phyloP scores from a whole-genome alignment of 345 rosid species.

The Kernera saxatilis region DNA sequence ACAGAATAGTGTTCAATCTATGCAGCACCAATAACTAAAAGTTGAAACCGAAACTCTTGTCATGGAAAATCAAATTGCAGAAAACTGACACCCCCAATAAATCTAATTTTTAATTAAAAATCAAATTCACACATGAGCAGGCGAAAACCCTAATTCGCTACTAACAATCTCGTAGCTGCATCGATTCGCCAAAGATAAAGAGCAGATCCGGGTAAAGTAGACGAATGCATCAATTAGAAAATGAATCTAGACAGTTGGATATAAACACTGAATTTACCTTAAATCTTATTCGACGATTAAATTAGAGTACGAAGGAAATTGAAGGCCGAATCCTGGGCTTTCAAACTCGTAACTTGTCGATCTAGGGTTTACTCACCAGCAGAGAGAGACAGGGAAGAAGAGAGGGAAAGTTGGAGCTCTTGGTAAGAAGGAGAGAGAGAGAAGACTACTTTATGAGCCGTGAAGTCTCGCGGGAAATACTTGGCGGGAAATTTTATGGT shows the following conservation, averaged over 20 bases:
- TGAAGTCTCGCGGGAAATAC: constrained; percentile 14
- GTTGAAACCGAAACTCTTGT: not conserved
- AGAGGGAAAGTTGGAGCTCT: not conserved
- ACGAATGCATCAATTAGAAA: not conserved
- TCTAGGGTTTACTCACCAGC: constrained; percentile 6
- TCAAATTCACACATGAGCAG: not conserved
- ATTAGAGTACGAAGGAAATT: not conserved
- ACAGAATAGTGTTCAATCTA: not conserved
- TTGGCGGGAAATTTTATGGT: constrained; percentile 24
- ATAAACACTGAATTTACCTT: not conserved
- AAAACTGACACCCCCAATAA: not conserved
- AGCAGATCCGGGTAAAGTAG: not conserved
- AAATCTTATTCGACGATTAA: not conserved
- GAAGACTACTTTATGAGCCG: not conserved
- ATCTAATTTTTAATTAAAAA: not conserved
- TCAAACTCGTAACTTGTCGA: not conserved
- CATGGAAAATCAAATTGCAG: not conserved
- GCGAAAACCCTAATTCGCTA: constrained; percentile 16
- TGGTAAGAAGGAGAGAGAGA: not conserved
- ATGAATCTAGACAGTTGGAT: not conserved
- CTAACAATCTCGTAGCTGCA: not conserved
- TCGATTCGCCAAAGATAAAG: not conserved
- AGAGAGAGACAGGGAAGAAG: not conserved
- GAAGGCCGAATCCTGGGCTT: constrained; percentile 3
- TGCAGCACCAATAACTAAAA: not conserved